phyloP scores from a whole-genome alignment of 306 rosid genomes.

The Mimosa pudica region DNA sequence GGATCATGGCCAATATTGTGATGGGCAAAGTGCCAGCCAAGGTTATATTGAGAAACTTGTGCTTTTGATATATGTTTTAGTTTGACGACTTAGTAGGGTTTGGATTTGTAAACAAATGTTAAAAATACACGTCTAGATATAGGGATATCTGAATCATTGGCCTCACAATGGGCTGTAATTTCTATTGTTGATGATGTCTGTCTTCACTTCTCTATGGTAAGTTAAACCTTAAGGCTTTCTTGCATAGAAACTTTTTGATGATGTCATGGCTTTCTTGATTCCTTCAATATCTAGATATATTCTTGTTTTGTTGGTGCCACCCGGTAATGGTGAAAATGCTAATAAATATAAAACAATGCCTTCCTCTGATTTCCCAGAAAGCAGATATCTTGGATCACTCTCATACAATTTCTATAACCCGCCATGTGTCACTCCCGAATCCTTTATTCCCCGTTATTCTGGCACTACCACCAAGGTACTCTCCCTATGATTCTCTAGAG shows the following conservation, averaged over 20 bases:
- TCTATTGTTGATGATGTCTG: slow-evolving; percentile 12
- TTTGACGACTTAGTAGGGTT: neutral
- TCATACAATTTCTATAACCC: neutral
- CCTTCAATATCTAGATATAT: neutral
- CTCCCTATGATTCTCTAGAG: neutral
- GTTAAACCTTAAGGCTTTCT: slow-evolving; percentile 24
- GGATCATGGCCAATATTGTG: slow-evolving; percentile 42
- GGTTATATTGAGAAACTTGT: slow-evolving; percentile 44
- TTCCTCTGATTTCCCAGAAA: neutral
- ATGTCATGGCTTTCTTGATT: neutral
- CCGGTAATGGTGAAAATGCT: neutral
- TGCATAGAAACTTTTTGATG: neutral
- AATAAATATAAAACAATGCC: neutral
- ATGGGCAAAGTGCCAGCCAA: slow-evolving; percentile 50
- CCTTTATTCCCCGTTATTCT: neutral
- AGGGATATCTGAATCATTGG: slow-evolving; percentile 14
- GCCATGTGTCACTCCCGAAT: neutral
- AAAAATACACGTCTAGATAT: neutral
- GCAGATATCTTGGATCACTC: neutral
- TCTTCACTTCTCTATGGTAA: slow-evolving; percentile 23
- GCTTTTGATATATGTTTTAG: slow-evolving; percentile 21
- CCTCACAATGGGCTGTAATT: slow-evolving; percentile 8
- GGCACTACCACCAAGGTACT: neutral
- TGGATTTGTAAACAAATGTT: neutral
- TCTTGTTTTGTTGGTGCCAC: slow-evolving; percentile 1